Base-by-base conservation (phyloP, 768 basidiomycete genomes). In the Boletus fagicola region DNA sequence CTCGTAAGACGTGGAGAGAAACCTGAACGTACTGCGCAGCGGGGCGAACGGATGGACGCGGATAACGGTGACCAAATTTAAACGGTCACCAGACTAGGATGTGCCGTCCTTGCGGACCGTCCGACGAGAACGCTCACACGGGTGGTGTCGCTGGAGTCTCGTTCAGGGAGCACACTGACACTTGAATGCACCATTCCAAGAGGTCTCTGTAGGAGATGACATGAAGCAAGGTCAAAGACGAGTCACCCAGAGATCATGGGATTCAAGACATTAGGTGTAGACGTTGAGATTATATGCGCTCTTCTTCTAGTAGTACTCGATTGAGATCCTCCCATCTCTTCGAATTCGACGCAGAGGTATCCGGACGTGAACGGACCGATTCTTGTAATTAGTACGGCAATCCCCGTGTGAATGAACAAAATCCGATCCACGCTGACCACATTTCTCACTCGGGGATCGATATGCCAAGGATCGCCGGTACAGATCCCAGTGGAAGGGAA, bases 401-500 rank as follows among this genome's bases (percentile, higher is more conserved):
- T 40, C 39, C 39, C 20, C n/a, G 39, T 40, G 39, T 11, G 39
- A 40, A 20, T 20, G 9, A 40, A 10, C 13, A 15, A 15, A n/a
- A 39, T n/a, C 16, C n/a, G n/a, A 20, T 20, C 39, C 39, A 40
- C 39, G 6, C 15, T 11, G 35, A 16, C 11, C 16, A 11, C 45
- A 16, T 46, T 28, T 10, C 5, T 15, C 45, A n/a, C 26, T 7
- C n/a, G 22, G 5, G 33, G 20, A 15, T 9, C 26, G 26, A 26
- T 4, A 26, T 57, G 11, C 31, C 46, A 36, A 55, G 52, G 12
- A 31, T 57, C 8, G 52, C 43, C 30, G 53, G 53, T 10, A 39
- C 56, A 26, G 51, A 54, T 24, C 36, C 56, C 11, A 20, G 30
- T 39, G 56, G 56, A 24, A 40, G 38, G 18, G 56, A 46, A 11